These are phyloP conservation scores for Hericium rajendrae DNA, from an alignment of 768 basidiomycete genomes.

Conservation along the genomic window DNA sequence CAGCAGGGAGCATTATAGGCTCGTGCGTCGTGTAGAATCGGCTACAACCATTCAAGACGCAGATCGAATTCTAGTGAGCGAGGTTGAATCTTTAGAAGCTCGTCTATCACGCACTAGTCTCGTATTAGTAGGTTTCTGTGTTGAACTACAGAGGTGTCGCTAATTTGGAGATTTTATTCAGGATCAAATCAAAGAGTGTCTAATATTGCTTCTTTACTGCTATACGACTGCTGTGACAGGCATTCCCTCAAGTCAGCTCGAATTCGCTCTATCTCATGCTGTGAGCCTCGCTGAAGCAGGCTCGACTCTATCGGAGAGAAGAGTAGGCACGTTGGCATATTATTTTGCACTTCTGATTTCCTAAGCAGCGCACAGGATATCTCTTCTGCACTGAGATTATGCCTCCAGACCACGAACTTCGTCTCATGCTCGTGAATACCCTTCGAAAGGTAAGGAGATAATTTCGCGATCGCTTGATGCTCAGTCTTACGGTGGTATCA, in stretches of 20 bases:
- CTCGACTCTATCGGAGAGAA: slow-evolving; percentile 46
- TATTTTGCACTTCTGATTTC: not conserved
- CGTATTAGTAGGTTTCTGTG: slow-evolving; percentile 39
- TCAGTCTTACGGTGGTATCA: not conserved
- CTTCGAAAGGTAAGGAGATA: slow-evolving; percentile 53
- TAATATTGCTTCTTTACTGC: slow-evolving; percentile 68
- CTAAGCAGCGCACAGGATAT: slow-evolving; percentile 44
- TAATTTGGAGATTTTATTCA: slow-evolving; percentile 18
- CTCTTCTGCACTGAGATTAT: slow-evolving; percentile 69
- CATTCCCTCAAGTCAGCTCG: slow-evolving; percentile 34
- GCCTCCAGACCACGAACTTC: slow-evolving; percentile 56
- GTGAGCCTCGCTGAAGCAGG: slow-evolving; percentile 70
- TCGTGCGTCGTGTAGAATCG: slow-evolving; percentile 66
- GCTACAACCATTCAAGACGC: slow-evolving; percentile 46
- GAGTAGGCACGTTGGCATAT: slow-evolving; percentile 40
- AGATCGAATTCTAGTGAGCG: slow-evolving; percentile 50
- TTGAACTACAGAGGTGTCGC: not conserved
- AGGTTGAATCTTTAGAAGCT: slow-evolving; percentile 47
- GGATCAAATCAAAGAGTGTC: slow-evolving; percentile 55
- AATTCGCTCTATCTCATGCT: slow-evolving; percentile 70
- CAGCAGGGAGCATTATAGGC: slow-evolving; percentile 62
- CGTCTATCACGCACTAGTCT: slow-evolving; percentile 41
- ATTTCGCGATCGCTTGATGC: not conserved
- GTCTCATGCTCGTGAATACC: slow-evolving; percentile 81
- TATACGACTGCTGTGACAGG: slow-evolving; percentile 38